Evolutionary conservation across 2,329 filamentous ascomycete species (phyloP).

Genomic region (Curvularia sp.): DNA sequence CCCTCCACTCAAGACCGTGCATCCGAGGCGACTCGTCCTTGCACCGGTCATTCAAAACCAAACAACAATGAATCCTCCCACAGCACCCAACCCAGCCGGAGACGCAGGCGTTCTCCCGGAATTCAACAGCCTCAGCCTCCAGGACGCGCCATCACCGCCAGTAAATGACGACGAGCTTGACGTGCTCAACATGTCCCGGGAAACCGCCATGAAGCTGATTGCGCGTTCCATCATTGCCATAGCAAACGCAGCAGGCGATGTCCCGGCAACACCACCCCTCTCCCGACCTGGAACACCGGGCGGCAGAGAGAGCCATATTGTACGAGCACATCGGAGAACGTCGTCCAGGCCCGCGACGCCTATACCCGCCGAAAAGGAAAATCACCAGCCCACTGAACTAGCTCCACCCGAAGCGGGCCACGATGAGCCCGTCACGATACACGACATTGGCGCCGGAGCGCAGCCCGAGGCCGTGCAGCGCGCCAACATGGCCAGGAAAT

Average conservation of each 20-base stretch:
- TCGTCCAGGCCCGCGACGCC: slow-evolving; percentile 50
- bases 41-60: slow-evolving; percentile 30
- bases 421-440: slow-evolving; percentile 56
- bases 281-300: slow-evolving; percentile 66
- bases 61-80: slow-evolving; percentile 44
- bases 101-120: slow-evolving; percentile 52
- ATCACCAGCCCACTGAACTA: slow-evolving; percentile 51
- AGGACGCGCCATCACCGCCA: slow-evolving; percentile 51
- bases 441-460: slow-evolving; percentile 66
- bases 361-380: slow-evolving; percentile 52
- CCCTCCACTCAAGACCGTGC: slow-evolving; percentile 40
- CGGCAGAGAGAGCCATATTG: slow-evolving; percentile 38
- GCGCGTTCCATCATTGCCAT: slow-evolving; percentile 66
- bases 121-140: slow-evolving; percentile 41
- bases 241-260: slow-evolving; percentile 75
- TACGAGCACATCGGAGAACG: slow-evolving; percentile 44
- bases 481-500: slow-evolving; percentile 85
- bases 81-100: slow-evolving; percentile 51
- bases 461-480: slow-evolving; percentile 80
- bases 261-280: slow-evolving; percentile 79
- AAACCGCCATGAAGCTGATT: slow-evolving; percentile 81
- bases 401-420: slow-evolving; percentile 60
- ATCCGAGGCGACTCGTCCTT: slow-evolving; percentile 39
- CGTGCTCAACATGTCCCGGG: slow-evolving; percentile 74
- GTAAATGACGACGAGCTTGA: slow-evolving; percentile 62